Base-by-base conservation (phyloP, 371 early-diverging fungal species). In the Lichtheimia ramosa region DNA sequence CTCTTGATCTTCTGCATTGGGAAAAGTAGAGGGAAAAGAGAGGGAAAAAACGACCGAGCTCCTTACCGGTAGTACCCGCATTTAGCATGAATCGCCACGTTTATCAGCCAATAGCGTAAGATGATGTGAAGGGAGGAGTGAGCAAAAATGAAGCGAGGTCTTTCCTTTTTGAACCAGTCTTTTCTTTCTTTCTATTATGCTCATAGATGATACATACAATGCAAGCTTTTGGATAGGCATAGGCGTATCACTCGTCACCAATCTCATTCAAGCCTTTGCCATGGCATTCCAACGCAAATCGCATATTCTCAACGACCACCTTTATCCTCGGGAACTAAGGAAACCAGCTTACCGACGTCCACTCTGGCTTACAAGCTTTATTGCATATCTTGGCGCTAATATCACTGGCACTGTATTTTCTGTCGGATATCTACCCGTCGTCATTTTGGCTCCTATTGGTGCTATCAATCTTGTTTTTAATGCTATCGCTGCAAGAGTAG, bases 391-490 rank as follows among this genome's bases (percentile, higher is more conserved):
- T 48, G 60, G 80, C 20, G 86, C 91, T 46, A 89, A 89, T 53
- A 78, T 88, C 20, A 84, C 83, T 13, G 90, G 90, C 28, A 89
- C 92, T 0, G 72, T 87, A 7, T 84, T 91, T 43, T 86, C 92
- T 2, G 87, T 92, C 56, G 90, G 90, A 48, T 86, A 89, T 58
- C 75, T 92, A 14, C 93, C 93, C 3, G 89, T 92, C n/a, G 87
- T 91, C 58, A 90, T 92, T 48, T 74, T 91, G 28, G 93, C 93
- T 12, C 93, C 93, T 4, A 73, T 92, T 58, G 90, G 91, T 1
- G 91, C 93, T 12, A 85, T 92, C 50, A 85, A 84, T 3, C 74
- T 92, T 41, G 89, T 90, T 15, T 89, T 91, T 62, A 92, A 92
- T 70, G 90, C 91, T 6, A 66, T 91, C 6, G 90, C 89, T 65